Percentiles rank a stretch among this genome's conserved stretches.
Conservation (phyloP, 2,329 filamentous ascomycete genomes). For the Pseudomassariella vexata region DNA sequence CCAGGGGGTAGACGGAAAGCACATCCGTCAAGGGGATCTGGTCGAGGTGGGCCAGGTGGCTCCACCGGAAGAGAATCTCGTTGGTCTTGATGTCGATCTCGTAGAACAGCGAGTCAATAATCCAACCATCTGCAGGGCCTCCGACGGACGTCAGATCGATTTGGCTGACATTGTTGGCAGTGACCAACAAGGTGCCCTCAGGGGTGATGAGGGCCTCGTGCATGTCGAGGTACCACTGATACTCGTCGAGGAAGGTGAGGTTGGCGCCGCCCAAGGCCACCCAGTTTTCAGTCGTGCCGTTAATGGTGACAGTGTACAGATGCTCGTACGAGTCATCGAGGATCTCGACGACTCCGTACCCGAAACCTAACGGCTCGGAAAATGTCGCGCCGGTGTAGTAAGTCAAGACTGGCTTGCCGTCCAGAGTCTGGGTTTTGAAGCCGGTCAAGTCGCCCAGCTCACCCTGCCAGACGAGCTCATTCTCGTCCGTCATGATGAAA, state of each 20-base stretch:
- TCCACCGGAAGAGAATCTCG: slow-evolving; percentile 34
- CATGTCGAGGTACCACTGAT: slow-evolving; percentile 20
- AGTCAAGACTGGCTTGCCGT: slow-evolving; percentile 24
- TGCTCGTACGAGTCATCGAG: slow-evolving; percentile 22
- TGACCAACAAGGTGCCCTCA: slow-evolving; percentile 22
- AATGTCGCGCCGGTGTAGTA: slow-evolving; percentile 21
- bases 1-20: slow-evolving; percentile 12
- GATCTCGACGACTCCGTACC: slow-evolving; percentile 24
- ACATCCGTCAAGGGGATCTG: slow-evolving; percentile 18
- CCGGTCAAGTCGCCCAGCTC: slow-evolving; percentile 16
- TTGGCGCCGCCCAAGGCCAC: slow-evolving; percentile 26
- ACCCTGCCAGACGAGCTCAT: slow-evolving; percentile 23
- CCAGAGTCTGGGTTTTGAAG: slow-evolving; percentile 20
- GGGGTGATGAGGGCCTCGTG: slow-evolving; percentile 25
- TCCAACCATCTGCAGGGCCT: slow-evolving; percentile 25
- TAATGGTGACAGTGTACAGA: slow-evolving; percentile 15
- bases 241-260: slow-evolving; percentile 21
- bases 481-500: slow-evolving; percentile 16
- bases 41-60: slow-evolving; percentile 28
- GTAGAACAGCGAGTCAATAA: slow-evolving; percentile 30
- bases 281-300: slow-evolving; percentile 9
- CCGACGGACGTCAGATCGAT: slow-evolving; percentile 24
- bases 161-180: slow-evolving; percentile 22
- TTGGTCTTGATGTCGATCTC: slow-evolving; percentile 35
- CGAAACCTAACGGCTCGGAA: slow-evolving; percentile 19